These are phyloP conservation scores for Dalechampia spathulata DNA, from an alignment of 441 rosid species.

Conservation along the genomic window DNA sequence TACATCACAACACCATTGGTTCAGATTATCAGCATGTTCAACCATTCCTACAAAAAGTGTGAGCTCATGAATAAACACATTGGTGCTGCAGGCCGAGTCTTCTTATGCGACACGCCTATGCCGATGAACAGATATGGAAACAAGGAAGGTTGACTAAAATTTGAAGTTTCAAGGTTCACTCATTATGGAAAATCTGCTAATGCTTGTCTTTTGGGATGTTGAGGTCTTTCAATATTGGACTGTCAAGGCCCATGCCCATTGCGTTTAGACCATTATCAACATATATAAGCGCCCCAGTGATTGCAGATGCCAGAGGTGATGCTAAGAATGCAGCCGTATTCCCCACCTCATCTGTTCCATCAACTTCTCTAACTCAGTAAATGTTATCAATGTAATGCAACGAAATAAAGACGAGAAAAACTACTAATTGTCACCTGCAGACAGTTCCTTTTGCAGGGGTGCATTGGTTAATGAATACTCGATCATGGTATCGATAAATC, in stretches of 20 bases:
- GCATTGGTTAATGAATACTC: conserved; percentile 71
- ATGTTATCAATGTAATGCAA: background rate
- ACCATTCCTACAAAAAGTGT: background rate
- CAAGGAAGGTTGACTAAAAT: background rate
- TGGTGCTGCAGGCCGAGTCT: conserved; percentile 10
- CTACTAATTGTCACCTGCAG: conserved; percentile 48
- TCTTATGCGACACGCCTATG: background rate
- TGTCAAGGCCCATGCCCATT: conserved; percentile 91
- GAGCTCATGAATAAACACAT: conserved; percentile 7
- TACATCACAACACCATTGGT: no score
- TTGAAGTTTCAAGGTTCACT: background rate
- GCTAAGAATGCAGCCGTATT: conserved; percentile 80
- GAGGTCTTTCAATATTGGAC: conserved; percentile 66
- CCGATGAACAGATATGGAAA: background rate
- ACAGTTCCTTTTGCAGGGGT: conserved; percentile 77
- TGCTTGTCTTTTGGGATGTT: conserved; percentile 44
- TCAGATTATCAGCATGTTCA: background rate
- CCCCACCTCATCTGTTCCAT: conserved; percentile 80
- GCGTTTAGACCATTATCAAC: conserved; percentile 92
- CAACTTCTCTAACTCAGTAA: background rate
- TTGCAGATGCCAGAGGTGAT: conserved; percentile 80
- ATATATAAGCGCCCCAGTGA: conserved; percentile 71
- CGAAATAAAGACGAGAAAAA: background rate
- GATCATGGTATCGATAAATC: conserved; percentile 78
- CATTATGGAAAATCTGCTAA: conserved; percentile 7